phyloP scores from a whole-genome alignment of 2,329 filamentous ascomycete species.

The Phyllosticta paracitricarpa region DNA sequence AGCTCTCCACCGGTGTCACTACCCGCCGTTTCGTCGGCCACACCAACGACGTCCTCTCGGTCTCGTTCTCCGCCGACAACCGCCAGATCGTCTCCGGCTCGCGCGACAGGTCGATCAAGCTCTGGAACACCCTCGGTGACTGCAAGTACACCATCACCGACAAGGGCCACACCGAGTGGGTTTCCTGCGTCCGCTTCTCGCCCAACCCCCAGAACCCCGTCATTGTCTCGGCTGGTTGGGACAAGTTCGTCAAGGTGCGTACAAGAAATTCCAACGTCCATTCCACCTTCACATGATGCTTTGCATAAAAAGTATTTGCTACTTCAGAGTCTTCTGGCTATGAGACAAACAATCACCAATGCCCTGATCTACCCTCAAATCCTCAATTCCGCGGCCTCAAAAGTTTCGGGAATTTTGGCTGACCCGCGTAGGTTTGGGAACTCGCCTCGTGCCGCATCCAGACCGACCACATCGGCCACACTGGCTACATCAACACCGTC shows the following conservation, averaged over 20 bases:
- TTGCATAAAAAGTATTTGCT: constrained; percentile 98
- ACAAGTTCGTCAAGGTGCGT: constrained; percentile 99
- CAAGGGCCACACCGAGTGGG: constrained; percentile 99
- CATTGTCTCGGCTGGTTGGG: constrained; percentile 97
- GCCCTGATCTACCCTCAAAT: constrained; percentile 55
- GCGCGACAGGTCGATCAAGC: constrained; percentile 97
- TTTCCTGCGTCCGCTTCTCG: constrained; percentile 98
- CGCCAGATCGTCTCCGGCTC: constrained; percentile 99
- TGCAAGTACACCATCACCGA: constrained; percentile 99
- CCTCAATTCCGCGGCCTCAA: constrained; percentile 9
- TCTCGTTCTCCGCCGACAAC: constrained; percentile 99
- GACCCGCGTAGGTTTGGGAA: constrained; percentile 79
- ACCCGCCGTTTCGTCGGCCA: constrained; percentile 98
- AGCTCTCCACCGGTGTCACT: constrained; percentile 93
- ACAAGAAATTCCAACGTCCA: neutral
- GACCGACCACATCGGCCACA: constrained; percentile 99
- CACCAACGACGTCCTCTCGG: constrained; percentile 98
- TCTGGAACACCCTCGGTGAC: constrained; percentile 99
- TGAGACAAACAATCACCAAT: constrained; percentile 94
- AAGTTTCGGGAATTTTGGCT: constrained; percentile 18
- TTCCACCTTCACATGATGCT: constrained; percentile 66
- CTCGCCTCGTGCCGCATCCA: constrained; percentile 98
- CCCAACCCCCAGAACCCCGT: constrained; percentile 99
- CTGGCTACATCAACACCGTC: constrained; percentile 99
- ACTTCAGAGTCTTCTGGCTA: constrained; percentile 98